These are phyloP conservation scores for Globisporangium alternatum DNA, from an alignment of 352 stramenopile species.

Conservation along the genomic window DNA sequence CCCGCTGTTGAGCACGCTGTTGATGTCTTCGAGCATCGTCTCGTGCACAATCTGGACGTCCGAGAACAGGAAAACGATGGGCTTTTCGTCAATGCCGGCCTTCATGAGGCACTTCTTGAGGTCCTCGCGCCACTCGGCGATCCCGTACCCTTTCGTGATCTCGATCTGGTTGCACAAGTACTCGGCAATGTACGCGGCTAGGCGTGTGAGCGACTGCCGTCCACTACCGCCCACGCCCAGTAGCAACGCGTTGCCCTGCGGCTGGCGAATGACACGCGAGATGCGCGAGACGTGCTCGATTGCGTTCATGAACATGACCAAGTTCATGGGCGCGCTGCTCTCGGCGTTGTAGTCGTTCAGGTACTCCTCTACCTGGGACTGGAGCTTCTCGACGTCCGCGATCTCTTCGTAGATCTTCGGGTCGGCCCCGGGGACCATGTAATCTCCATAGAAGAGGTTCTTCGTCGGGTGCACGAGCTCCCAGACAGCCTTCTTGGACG, in stretches of 20 bases:
- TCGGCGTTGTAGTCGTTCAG: conserved; percentile 88
- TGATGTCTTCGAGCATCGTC: conserved; percentile 95
- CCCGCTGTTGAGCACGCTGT: conserved; percentile 94
- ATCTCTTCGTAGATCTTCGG: conserved; percentile 92
- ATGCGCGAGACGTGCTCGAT: conserved; percentile 88
- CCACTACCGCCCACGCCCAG: conserved; percentile 93
- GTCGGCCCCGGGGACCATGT: conserved; percentile 89
- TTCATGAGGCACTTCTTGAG: conserved; percentile 92
- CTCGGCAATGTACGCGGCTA: conserved; percentile 92
- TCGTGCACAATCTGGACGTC: conserved; percentile 95
- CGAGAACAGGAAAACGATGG: conserved; percentile 93
- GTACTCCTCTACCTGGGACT: conserved; percentile 81
- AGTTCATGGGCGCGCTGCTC: conserved; percentile 82
- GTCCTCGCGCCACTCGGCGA: conserved; percentile 92
- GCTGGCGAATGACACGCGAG: conserved; percentile 77
- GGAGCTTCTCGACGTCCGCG: conserved; percentile 78
- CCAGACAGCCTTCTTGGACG: conserved; percentile 49
- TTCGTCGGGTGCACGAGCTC: conserved; percentile 53
- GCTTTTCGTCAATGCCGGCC: conserved; percentile 91
- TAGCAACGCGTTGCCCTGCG: conserved; percentile 88
- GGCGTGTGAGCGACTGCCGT: conserved; percentile 86
- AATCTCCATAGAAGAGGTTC: conserved; percentile 90
- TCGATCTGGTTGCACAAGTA: conserved; percentile 93
- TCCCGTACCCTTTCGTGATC: conserved; percentile 93
- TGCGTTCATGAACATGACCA: conserved; percentile 89